Evolutionary conservation across 2,329 filamentous ascomycete genomes (phyloP).

Genomic region (Xylariaceae sp.): DNA sequence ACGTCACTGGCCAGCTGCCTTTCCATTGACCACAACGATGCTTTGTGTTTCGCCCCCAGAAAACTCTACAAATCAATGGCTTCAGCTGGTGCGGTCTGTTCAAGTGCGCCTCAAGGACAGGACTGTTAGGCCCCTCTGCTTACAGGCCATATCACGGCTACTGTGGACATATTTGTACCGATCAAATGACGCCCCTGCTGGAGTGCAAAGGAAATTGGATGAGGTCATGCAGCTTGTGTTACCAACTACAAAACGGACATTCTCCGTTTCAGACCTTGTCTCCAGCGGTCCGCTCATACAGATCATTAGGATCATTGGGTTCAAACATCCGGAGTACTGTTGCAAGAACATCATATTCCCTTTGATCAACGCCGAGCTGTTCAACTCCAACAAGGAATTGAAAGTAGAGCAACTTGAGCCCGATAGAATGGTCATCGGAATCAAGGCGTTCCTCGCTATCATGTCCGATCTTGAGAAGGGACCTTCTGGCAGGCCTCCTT

Average conservation of each 20-base stretch:
- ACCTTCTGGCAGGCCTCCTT: slow-evolving; percentile 72
- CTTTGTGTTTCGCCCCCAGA: slow-evolving; percentile 86
- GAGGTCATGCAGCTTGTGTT: slow-evolving; percentile 84
- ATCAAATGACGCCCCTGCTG: slow-evolving; percentile 64
- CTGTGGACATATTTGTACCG: slow-evolving; percentile 95
- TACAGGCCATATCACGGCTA: slow-evolving; percentile 85
- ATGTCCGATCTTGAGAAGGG: slow-evolving; percentile 90
- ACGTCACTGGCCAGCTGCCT: slow-evolving; percentile 85
- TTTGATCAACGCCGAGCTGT: slow-evolving; percentile 87
- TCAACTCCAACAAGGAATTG: slow-evolving; percentile 69
- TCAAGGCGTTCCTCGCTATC: slow-evolving; percentile 86
- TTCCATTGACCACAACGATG: slow-evolving; percentile 81
- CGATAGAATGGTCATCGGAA: slow-evolving; percentile 95
- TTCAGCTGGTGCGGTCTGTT: slow-evolving; percentile 71
- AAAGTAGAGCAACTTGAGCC: slow-evolving; percentile 92
- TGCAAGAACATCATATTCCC: slow-evolving; percentile 93
- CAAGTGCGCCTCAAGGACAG: slow-evolving; percentile 84
- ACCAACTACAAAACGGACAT: slow-evolving; percentile 72
- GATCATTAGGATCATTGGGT: slow-evolving; percentile 90
- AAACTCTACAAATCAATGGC: slow-evolving; percentile 80
- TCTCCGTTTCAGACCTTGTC: slow-evolving; percentile 77
- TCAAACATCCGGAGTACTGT: slow-evolving; percentile 88
- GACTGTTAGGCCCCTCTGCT: slow-evolving; percentile 68
- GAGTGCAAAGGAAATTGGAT: slow-evolving; percentile 74
- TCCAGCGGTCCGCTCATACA: slow-evolving; percentile 89